Evolutionary conservation across 164 flowering plant genomes (phyloP), one percentile per base, ranked within the genome.

Genomic region (Akebia trifoliata): DNA sequence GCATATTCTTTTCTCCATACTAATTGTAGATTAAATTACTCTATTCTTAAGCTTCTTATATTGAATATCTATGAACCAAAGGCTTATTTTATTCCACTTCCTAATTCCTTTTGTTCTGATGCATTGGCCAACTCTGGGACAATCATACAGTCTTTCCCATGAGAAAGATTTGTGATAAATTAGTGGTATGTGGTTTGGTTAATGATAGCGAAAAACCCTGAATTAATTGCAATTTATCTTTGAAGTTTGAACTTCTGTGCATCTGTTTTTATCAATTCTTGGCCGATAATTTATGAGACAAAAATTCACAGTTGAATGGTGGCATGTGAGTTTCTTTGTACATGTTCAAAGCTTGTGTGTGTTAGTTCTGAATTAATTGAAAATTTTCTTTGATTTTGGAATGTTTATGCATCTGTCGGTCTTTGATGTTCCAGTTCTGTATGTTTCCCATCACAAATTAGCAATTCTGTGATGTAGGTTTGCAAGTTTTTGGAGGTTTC

Each of bases 401-500:
- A 0, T 44, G 42, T 22, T 40, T 18, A 9, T 8, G 12, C 2
- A 26, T 34, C 0, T 29, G 15, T 46, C 2, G 24, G 4, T 29
- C n/a, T 24, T 25, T 45, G 32, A 4, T 40, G 8, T 25, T 50
- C 22, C 37, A 35, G 17, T 40, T 25, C 1, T 34, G n/a, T 31
- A 24, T 10, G 42, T 29, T n/a, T 37, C 38, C 31, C 25, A 50
- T 60, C 14, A 21, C 17, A 42, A n/a, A 35, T 58, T 10, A 22
- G 55, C 12, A 39, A 29, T 28, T 50, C n/a, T 44, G 40, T 4
- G 8, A 42, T 63, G 72, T 63, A 93, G 99, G 99, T 94, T 40
- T 94, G 99, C 87, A 90, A 69, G 72, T 94, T 94, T 66, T 66
- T 94, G 84, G 96, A 82, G 77, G 99, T 88, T 36, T 94, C 99